phyloP scores from a whole-genome alignment of 805 yeast genomes.

The Zygoascus biomembranicola region DNA sequence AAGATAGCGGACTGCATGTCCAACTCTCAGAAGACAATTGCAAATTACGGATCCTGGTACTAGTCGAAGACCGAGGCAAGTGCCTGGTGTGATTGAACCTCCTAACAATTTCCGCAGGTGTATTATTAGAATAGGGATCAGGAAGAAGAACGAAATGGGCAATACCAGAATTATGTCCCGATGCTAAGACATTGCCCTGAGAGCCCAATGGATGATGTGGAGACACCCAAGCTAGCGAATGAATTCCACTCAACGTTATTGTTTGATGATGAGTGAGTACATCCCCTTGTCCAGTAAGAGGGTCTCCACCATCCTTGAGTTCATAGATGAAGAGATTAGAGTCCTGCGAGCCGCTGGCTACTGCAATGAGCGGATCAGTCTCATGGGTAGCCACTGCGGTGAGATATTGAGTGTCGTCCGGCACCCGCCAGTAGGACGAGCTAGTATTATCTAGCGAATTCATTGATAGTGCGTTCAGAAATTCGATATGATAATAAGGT shows the following conservation, averaged over 20 bases:
- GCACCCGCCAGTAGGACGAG: slow-evolving; percentile 31
- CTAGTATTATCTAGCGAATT: background rate
- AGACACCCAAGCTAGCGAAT: slow-evolving; percentile 37
- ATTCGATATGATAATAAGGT: background rate
- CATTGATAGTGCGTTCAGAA: background rate
- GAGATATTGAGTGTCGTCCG: slow-evolving; percentile 28
- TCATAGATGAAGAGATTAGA: slow-evolving; percentile 48
- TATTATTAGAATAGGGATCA: slow-evolving; percentile 35
- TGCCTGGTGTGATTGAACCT: slow-evolving; percentile 74
- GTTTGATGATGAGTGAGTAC: slow-evolving; percentile 52
- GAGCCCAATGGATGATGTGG: slow-evolving; percentile 26
- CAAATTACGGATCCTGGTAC: slow-evolving; percentile 28
- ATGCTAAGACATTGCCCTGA: slow-evolving; percentile 41
- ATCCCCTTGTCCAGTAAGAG: background rate
- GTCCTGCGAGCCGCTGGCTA: slow-evolving; percentile 42
- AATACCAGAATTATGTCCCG: slow-evolving; percentile 72
- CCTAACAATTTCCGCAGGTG: slow-evolving; percentile 64
- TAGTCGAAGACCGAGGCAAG: slow-evolving; percentile 22
- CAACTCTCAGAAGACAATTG: slow-evolving; percentile 35
- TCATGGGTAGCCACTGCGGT: slow-evolving; percentile 31
- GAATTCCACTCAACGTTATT: slow-evolving; percentile 44
- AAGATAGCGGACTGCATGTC: slow-evolving; percentile 36
- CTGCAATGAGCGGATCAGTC: slow-evolving; percentile 39
- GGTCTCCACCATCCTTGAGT: slow-evolving; percentile 19
- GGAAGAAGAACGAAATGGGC: slow-evolving; percentile 70